Conservation (phyloP, 2,329 filamentous ascomycete genomes). For the Thermoascus crustaceus region DNA sequence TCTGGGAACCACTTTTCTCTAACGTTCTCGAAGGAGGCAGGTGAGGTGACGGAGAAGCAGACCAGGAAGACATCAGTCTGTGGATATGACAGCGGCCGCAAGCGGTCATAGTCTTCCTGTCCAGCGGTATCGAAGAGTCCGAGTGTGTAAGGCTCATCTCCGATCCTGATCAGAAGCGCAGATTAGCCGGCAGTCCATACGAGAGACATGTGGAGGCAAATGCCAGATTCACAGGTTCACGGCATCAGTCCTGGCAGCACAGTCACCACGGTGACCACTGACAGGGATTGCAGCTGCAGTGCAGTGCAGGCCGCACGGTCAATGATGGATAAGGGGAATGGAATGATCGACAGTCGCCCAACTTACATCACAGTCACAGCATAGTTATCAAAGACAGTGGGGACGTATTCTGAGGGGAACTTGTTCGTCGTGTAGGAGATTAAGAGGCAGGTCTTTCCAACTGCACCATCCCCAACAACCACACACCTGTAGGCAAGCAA, state of each 20-base stretch:
- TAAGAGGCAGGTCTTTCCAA: conserved; percentile 97
- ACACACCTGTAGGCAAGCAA: conserved; percentile 62
- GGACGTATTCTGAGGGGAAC: conserved; percentile 98
- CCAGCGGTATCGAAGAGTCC: conserved; percentile 97
- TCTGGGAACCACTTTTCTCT: conserved; percentile 99
- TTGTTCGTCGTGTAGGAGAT: conserved; percentile 99
- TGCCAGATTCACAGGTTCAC: too few relatives aligned
- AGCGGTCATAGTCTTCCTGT: conserved; percentile 98
- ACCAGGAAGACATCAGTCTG: conserved; percentile 98
- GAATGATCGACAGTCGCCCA: conserved; percentile 5
- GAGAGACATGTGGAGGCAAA: too few relatives aligned
- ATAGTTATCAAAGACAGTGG: conserved; percentile 99
- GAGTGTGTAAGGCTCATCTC: conserved; percentile 94
- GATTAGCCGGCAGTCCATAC: too few relatives aligned
- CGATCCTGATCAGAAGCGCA: conserved; percentile 65
- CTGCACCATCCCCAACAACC: conserved; percentile 97
- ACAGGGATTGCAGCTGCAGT: too few relatives aligned
- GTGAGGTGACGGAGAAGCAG: conserved; percentile 96
- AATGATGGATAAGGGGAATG: conserved; percentile 4
- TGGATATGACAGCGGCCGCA: conserved; percentile 92
- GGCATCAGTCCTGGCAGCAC: too few relatives aligned
- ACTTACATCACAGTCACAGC: conserved; percentile 98
- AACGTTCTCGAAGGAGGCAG: conserved; percentile 97
- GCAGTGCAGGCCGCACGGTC: background rate
- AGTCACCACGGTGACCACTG: too few relatives aligned